Evolutionary conservation across 2,329 filamentous ascomycete genomes (phyloP).

Genomic region (Trichoderma breve): DNA sequence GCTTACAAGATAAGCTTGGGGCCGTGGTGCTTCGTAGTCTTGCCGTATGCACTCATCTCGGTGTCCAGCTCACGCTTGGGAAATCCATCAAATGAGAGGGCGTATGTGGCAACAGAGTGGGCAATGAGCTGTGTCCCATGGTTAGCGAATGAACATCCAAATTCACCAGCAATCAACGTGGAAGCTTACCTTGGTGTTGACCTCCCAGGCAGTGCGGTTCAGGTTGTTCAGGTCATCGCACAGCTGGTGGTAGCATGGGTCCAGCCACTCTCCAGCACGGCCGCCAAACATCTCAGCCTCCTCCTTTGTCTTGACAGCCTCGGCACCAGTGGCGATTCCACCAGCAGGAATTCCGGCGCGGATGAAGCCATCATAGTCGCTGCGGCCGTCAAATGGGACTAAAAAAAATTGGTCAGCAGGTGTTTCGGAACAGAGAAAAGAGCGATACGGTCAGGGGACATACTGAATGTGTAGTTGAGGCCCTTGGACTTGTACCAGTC

Average conservation of each 20-base stretch:
- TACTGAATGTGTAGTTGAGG: slow-evolving; percentile 62
- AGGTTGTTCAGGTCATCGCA: slow-evolving; percentile 60
- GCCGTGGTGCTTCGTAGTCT: slow-evolving; percentile 49
- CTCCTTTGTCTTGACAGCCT: slow-evolving; percentile 68
- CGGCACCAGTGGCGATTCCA: slow-evolving; percentile 75
- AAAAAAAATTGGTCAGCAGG: neutral
- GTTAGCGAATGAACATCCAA: slow-evolving; percentile 22
- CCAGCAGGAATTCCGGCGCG: slow-evolving; percentile 69
- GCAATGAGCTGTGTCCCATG: slow-evolving; percentile 55
- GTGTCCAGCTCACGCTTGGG: slow-evolving; percentile 49
- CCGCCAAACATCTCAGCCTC: slow-evolving; percentile 71
- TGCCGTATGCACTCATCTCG: slow-evolving; percentile 32
- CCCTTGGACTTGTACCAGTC: slow-evolving; percentile 63
- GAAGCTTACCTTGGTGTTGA: slow-evolving; percentile 55
- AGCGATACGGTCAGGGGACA: neutral
- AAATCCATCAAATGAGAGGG: slow-evolving; percentile 63
- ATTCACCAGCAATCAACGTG: neutral
- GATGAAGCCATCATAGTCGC: slow-evolving; percentile 78
- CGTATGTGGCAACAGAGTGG: slow-evolving; percentile 70
- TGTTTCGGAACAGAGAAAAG: no score
- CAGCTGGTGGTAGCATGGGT: slow-evolving; percentile 61
- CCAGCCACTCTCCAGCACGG: slow-evolving; percentile 57
- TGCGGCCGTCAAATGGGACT: slow-evolving; percentile 71
- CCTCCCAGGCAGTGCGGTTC: slow-evolving; percentile 58
- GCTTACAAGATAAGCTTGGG: slow-evolving; percentile 46